Evolutionary conservation across 2,329 filamentous ascomycete genomes (phyloP).

Genomic region (Talaromyces sp.): DNA sequence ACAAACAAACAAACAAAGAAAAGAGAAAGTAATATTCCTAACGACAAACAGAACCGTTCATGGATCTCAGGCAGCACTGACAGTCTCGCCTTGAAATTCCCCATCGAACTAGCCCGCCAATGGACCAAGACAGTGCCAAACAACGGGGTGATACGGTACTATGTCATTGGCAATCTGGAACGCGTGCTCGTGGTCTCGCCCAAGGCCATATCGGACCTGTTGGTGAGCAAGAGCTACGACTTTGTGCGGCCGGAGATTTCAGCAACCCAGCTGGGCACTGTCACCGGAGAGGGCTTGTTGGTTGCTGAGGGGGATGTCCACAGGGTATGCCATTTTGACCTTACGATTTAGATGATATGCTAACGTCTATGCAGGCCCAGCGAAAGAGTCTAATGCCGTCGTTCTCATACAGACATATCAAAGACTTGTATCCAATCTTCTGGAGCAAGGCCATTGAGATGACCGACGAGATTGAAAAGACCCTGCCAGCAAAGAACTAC

Average conservation of each 20-base stretch:
- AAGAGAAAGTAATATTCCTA: not conserved
- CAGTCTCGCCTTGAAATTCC: slow-evolving; percentile 32
- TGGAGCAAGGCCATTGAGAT: slow-evolving; percentile 72
- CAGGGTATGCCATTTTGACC: slow-evolving; percentile 44
- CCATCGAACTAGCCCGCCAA: slow-evolving; percentile 31
- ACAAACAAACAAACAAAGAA: no score
- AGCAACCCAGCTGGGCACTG: slow-evolving; percentile 27
- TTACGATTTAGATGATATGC: not conserved
- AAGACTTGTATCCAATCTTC: slow-evolving; percentile 77
- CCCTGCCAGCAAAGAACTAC: slow-evolving; percentile 29
- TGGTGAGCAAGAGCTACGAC: slow-evolving; percentile 64
- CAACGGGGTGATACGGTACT: slow-evolving; percentile 64
- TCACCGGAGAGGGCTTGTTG: slow-evolving; percentile 47
- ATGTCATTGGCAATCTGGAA: slow-evolving; percentile 58
- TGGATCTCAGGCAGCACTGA: slow-evolving; percentile 44
- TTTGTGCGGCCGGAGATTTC: slow-evolving; percentile 60
- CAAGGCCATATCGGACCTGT: slow-evolving; percentile 64
- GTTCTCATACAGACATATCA: slow-evolving; percentile 81
- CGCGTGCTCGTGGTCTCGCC: slow-evolving; percentile 57
- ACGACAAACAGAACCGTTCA: slow-evolving; percentile 26
- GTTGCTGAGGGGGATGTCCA: slow-evolving; percentile 90
- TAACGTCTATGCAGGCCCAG: slow-evolving; percentile 41
- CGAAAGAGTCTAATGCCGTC: slow-evolving; percentile 75
- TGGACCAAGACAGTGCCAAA: slow-evolving; percentile 61
- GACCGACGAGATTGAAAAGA: slow-evolving; percentile 54